Evolutionary conservation across 345 rosid species (phyloP).

Genomic region (Firmiana major): DNA sequence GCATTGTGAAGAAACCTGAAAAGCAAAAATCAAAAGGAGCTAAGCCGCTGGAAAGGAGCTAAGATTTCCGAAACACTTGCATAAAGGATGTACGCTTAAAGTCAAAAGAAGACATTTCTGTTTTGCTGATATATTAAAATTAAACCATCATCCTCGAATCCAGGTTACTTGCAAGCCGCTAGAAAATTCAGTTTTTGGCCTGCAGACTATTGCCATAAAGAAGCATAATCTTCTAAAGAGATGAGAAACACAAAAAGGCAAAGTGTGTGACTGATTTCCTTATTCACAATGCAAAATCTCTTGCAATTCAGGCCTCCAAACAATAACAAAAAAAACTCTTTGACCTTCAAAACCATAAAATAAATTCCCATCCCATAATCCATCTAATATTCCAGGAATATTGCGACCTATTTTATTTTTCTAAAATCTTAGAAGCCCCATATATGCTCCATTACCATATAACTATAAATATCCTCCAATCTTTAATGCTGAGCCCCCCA

Average conservation of each 20-base stretch:
- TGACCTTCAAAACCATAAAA: background rate
- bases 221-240: background rate
- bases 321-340: background rate
- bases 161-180: background rate
- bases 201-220: background rate
- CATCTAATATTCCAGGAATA: background rate
- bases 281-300: background rate
- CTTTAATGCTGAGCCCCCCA: background rate
- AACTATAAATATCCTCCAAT: background rate
- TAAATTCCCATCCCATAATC: background rate
- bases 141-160: background rate
- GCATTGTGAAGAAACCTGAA: slow-evolving; percentile 85
- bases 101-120: background rate
- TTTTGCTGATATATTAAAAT: background rate
- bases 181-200: background rate
- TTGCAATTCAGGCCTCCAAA: background rate
- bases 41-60: background rate
- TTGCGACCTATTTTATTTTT: background rate
- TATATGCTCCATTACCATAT: background rate
- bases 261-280: background rate
- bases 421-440: background rate
- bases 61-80: slow-evolving; percentile 1
- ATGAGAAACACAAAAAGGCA: background rate
- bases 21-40: slow-evolving; percentile 21
- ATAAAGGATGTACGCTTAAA: background rate